phyloP scores from a whole-genome alignment of 805 yeast species.

The Candida nonsorbophila region DNA sequence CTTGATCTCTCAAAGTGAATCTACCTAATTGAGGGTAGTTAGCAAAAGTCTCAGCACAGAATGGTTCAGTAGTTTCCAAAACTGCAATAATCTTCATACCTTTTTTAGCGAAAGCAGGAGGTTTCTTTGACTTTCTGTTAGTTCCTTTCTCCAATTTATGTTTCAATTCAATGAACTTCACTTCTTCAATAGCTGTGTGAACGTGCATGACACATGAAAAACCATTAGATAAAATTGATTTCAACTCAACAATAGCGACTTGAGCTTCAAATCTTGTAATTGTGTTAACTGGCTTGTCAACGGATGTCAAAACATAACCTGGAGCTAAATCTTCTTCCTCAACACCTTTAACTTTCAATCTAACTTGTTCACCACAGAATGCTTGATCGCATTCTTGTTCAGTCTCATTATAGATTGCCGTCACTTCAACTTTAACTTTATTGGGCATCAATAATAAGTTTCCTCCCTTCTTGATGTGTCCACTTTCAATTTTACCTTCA shows the following conservation, averaged over 20 bases:
- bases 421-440: constrained; percentile 74
- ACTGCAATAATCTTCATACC: constrained; percentile 98
- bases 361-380: constrained; percentile 94
- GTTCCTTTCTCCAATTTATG: constrained; percentile 97
- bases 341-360: constrained; percentile 86
- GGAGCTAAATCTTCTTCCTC: constrained; percentile 94
- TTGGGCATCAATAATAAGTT: constrained; percentile 88
- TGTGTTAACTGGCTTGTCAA: constrained; percentile 83
- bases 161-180: constrained; percentile 69
- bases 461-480: constrained; percentile 79
- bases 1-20: constrained; percentile 98
- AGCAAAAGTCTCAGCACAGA: constrained; percentile 88
- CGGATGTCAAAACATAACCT: constrained; percentile 88
- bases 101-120: constrained; percentile 97
- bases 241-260: constrained; percentile 93
- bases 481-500: constrained; percentile 97
- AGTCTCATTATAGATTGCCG: constrained; percentile 87
- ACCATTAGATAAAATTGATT: constrained; percentile 90
- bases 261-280: constrained; percentile 92
- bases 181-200: constrained; percentile 98
- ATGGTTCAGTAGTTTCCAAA: constrained; percentile 78
- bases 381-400: constrained; percentile 92
- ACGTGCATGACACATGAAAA: constrained; percentile 98
- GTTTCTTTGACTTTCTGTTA: constrained; percentile 90
- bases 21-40: constrained; percentile 97